A percentile compares a stretch with the other conserved stretches of the same genome.
Evolutionary conservation across 768 basidiomycete genomes (phyloP).

Genomic region (Termitomyces sp.): DNA sequence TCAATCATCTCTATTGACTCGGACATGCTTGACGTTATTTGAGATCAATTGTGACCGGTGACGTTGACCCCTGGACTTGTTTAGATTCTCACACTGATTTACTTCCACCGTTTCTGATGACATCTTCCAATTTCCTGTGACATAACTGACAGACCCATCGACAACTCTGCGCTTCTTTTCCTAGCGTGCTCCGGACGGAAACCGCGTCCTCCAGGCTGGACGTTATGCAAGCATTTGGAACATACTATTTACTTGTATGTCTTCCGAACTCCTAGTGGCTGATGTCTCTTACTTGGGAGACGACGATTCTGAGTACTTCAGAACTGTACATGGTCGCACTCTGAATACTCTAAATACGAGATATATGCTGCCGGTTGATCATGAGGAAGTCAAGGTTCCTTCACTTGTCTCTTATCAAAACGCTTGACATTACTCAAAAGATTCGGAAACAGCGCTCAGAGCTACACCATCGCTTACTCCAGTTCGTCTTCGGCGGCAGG

Average conservation of each 20-base stretch:
- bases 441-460: conserved; percentile 48
- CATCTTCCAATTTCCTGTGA: background rate
- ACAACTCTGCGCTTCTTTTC: background rate
- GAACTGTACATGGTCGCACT: conserved; percentile 44
- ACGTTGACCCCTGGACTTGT: no score
- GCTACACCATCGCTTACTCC: conserved; percentile 60
- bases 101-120: background rate
- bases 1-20: conserved; percentile 14
- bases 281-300: conserved; percentile 25
- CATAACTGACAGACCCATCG: background rate
- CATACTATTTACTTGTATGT: conserved; percentile 19
- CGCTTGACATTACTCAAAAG: conserved; percentile 1
- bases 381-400: conserved; percentile 55
- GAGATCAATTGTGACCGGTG: background rate
- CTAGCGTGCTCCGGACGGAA: background rate
- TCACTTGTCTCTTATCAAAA: conserved; percentile 1
- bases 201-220: background rate
- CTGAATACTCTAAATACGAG: conserved; percentile 52
- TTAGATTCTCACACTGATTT: background rate
- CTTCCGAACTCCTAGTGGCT: conserved; percentile 13
- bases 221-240: background rate
- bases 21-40: conserved; percentile 6
- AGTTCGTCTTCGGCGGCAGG: conserved; percentile 61
- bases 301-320: conserved; percentile 54
- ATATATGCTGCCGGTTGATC: conserved; percentile 66